These are phyloP conservation scores for Claviceps sp. DNA, from an alignment of 2,329 filamentous ascomycete genomes.

Conservation along the genomic window DNA sequence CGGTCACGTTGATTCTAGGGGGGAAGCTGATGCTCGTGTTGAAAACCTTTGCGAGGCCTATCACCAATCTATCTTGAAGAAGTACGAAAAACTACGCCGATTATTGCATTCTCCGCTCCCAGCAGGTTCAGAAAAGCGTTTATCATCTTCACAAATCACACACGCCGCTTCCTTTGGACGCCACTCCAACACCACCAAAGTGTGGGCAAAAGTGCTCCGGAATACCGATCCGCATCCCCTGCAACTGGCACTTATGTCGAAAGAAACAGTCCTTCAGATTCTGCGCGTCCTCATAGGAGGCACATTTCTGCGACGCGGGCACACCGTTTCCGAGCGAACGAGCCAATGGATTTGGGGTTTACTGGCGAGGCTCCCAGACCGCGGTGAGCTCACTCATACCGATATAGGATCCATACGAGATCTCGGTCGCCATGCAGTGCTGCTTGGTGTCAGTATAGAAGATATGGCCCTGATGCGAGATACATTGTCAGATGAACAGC, in stretches of 20 bases:
- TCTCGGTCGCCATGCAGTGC: conserved; percentile 61
- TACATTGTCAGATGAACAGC: conserved; percentile 25
- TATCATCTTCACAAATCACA: conserved; percentile 40
- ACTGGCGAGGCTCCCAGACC: conserved; percentile 59
- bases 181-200: conserved; percentile 32
- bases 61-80: conserved; percentile 49
- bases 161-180: conserved; percentile 41
- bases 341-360: conserved; percentile 81
- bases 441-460: conserved; percentile 40
- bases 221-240: conserved; percentile 42
- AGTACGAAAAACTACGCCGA: conserved; percentile 52
- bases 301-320: conserved; percentile 47
- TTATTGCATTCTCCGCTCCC: conserved; percentile 45
- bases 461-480: conserved; percentile 37
- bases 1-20: conserved; percentile 10
- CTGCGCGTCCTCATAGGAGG: conserved; percentile 53
- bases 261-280: conserved; percentile 51
- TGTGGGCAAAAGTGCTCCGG: conserved; percentile 40
- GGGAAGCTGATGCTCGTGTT: conserved; percentile 14
- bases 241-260: conserved; percentile 52
- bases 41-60: conserved; percentile 48
- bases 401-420: conserved; percentile 68
- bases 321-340: conserved; percentile 47
- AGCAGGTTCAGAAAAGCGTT: conserved; percentile 32
- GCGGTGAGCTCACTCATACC: conserved; percentile 60